Base-by-base conservation (phyloP, 306 rosid species). In the Cyamopsis tetragonoloba region DNA sequence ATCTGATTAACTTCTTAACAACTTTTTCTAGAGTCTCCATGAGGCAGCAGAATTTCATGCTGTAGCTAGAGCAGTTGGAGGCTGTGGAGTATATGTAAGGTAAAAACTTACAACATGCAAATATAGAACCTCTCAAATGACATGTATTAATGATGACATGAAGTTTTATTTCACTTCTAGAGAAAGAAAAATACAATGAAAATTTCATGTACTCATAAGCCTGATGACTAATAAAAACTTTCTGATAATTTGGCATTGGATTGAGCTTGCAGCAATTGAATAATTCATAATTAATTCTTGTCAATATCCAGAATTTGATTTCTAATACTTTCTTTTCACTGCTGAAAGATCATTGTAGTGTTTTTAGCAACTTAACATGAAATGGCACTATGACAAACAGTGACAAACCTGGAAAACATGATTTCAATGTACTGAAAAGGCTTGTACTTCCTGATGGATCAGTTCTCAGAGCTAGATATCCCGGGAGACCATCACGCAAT, bases 21-120 rank as follows among this genome's bases (percentile, higher is more conserved):
- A 6, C n/a, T 26, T 65, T 31, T 20, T 47, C 46, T 18, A 65
- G 71, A 65, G 71, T 47, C 71, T 47, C 43, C 58, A 47, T 20
- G 58, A 64, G 28, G 70, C 70, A 65, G 59, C 59, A 30, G 58
- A 46, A 20, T 65, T 65, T n/a, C 71, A 65, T 31, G 46, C 71
- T 30, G 70, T 47, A 46, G 70, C 53, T 42, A 62, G 69, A 27
- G 69, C 69, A 42, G 41, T 62, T 15, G 69, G 71, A 46, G 71
- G 59, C n/a, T 65, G 59, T 47, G 59, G 59, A 65, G 59, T 43
- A 43, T 44, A 64, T 17, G 44, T 46, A 64, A 44, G 56, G 56
- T 28, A 18, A 14, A 26, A 26, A 2, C 5, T 1, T 63, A 30
- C 3, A 27, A 10, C 24, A 28, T 46, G 18, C 43, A 62, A 44